A percentile compares a stretch with the other conserved stretches of the same genome.
Evolutionary conservation across 176 grass and related monocot genomes (phyloP).

Genomic region (Microstegium vimineum): DNA sequence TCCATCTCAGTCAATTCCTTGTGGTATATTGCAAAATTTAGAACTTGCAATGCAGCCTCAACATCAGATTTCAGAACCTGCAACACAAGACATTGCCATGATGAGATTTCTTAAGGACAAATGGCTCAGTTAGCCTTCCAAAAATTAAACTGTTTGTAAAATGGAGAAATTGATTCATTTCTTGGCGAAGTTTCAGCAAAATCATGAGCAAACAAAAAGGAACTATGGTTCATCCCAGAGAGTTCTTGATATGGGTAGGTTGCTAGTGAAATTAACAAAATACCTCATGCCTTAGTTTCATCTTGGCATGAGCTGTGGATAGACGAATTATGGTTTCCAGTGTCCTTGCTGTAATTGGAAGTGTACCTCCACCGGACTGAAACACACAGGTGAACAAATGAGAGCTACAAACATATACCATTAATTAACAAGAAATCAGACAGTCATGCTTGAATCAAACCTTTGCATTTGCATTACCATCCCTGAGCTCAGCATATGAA

Average conservation of each 20-base stretch:
- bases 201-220: neutral
- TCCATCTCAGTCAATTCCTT: conserved; percentile 97
- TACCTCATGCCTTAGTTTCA: conserved; percentile 98
- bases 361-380: conserved; percentile 86
- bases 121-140: neutral
- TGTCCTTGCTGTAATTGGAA: conserved; percentile 98
- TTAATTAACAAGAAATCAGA: conserved; percentile 13
- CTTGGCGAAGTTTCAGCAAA: neutral
- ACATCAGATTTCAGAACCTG: conserved; percentile 89
- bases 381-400: conserved; percentile 19
- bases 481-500: conserved; percentile 95
- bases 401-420: conserved; percentile 16
- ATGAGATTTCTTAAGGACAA: neutral
- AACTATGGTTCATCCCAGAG: neutral
- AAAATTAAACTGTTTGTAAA: neutral
- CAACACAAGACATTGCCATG: conserved; percentile 2
- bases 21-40: conserved; percentile 98
- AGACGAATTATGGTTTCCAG: conserved; percentile 98
- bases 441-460: conserved; percentile 36
- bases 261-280: conserved; percentile 5
- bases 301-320: conserved; percentile 92
- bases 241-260: neutral
- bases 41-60: conserved; percentile 84
- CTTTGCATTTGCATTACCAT: conserved; percentile 75
- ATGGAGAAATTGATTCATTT: neutral